A percentile compares a stretch with the other conserved stretches of the same genome.
Conservation (phyloP, 306 rosid genomes). For the Quercus parvula region DNA sequence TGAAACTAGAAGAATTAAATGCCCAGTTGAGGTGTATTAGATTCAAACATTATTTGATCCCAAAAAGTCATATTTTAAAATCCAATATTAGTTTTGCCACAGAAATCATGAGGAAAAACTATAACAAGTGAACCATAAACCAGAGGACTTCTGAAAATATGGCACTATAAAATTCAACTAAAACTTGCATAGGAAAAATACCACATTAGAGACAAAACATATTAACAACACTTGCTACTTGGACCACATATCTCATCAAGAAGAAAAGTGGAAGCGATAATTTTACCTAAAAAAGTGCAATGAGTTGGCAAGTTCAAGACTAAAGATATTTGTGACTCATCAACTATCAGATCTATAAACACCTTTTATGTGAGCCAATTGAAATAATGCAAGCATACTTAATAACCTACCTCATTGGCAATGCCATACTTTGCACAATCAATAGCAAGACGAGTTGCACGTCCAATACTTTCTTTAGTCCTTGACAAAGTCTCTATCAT, state of each 20-base stretch:
- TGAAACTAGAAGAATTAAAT: not conserved
- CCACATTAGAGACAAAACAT: not conserved
- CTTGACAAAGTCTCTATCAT: constrained; percentile 99
- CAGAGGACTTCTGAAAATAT: not conserved
- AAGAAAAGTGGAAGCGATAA: not conserved
- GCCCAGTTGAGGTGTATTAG: not conserved
- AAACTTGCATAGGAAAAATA: not conserved
- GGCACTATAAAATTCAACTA: not conserved
- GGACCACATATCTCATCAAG: not conserved
- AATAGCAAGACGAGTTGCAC: constrained; percentile 99
- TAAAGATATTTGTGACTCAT: not conserved
- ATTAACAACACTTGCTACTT: not conserved
- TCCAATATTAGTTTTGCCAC: not conserved
- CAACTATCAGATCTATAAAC: not conserved
- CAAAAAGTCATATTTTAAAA: not conserved
- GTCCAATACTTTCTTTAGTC: constrained; percentile 97
- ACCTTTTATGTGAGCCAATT: not conserved
- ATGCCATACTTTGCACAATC: constrained; percentile 99
- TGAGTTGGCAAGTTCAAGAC: not conserved
- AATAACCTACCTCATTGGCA: constrained; percentile 78
- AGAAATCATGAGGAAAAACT: not conserved
- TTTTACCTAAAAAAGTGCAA: not conserved
- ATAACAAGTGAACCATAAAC: not conserved
- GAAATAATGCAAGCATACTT: constrained; percentile 4
- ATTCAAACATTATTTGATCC: not conserved